A percentile compares a stretch with the other conserved stretches of the same genome.
phyloP scores from a whole-genome alignment of 805 yeast species.

The Hermanozyma aechmeae region DNA sequence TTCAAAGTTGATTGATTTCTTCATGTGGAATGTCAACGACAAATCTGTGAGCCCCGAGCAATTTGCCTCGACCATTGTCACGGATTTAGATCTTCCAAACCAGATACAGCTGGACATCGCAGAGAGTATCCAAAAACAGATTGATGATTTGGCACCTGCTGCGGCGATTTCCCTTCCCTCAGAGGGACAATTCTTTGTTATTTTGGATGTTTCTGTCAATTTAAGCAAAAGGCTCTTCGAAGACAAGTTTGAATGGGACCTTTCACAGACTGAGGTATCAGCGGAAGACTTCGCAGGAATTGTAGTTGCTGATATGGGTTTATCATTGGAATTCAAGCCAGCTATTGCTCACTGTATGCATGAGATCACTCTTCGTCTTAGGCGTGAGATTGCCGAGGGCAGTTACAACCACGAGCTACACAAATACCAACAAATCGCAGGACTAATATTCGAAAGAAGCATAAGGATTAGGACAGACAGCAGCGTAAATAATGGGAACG shows the following conservation, averaged over 20 bases:
- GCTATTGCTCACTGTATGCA: slow-evolving; percentile 84
- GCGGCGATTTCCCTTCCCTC: slow-evolving; percentile 58
- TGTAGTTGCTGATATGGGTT: slow-evolving; percentile 78
- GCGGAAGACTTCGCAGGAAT: slow-evolving; percentile 81
- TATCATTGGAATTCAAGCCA: slow-evolving; percentile 76
- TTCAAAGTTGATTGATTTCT: slow-evolving; percentile 47
- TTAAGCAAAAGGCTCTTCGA: slow-evolving; percentile 77
- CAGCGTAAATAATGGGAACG: slow-evolving; percentile 70
- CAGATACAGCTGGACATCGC: slow-evolving; percentile 55
- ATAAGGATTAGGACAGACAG: slow-evolving; percentile 41
- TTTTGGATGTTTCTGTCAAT: slow-evolving; percentile 74
- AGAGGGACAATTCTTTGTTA: slow-evolving; percentile 53
- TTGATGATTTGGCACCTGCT: slow-evolving; percentile 62
- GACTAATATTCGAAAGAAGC: slow-evolving; percentile 34
- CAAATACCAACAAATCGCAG: slow-evolving; percentile 32
- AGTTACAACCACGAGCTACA: slow-evolving; percentile 32
- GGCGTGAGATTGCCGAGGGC: slow-evolving; percentile 71
- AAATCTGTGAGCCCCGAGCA: slow-evolving; percentile 60
- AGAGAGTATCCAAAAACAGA: slow-evolving; percentile 66
- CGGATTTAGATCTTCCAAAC: slow-evolving; percentile 74
- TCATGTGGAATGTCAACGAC: slow-evolving; percentile 69
- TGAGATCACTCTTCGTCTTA: slow-evolving; percentile 67
- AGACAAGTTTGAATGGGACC: slow-evolving; percentile 93
- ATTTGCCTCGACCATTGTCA: slow-evolving; percentile 66
- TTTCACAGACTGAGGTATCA: slow-evolving; percentile 41